Conservation (phyloP, 192 early-diverging fungal species). For the Anaeromyces robustus region DNA sequence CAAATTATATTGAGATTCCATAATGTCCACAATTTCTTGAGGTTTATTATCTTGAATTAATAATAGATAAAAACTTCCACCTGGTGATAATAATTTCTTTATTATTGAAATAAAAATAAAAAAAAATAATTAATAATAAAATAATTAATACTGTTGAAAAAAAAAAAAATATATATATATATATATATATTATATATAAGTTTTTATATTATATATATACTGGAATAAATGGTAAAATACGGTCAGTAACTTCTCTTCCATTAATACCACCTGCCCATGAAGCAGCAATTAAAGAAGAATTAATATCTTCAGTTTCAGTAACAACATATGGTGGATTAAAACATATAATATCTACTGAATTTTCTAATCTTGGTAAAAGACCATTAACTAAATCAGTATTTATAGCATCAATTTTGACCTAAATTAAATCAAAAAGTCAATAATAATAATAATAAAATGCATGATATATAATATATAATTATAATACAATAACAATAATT, state of each 20-base stretch:
- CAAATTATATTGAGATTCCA: slow-evolving; percentile 32
- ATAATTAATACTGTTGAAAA: no score
- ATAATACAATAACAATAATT: neutral
- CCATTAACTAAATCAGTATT: slow-evolving; percentile 40
- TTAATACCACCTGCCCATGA: slow-evolving; percentile 88
- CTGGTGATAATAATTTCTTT: slow-evolving; percentile 41
- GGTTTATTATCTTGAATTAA: slow-evolving; percentile 75
- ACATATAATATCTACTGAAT: slow-evolving; percentile 57
- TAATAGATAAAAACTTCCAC: slow-evolving; percentile 73
- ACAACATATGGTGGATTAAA: slow-evolving; percentile 96
- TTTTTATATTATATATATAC: no score
- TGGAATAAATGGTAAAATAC: slow-evolving; percentile 51
- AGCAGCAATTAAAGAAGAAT: slow-evolving; percentile 52
- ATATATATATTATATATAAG: no score
- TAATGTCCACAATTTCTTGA: slow-evolving; percentile 49
- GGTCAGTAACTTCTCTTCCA: slow-evolving; percentile 76
- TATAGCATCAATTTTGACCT: slow-evolving; percentile 45
- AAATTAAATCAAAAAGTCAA: no score
- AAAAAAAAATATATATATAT: no score
- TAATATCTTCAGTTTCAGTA: slow-evolving; percentile 64
- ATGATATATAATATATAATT: no score
- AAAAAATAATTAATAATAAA: no score
- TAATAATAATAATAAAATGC: no score
- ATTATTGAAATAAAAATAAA: no score
- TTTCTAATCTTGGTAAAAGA: slow-evolving; percentile 30